Evolutionary conservation across 1,284 basidiomycete species (phyloP).

Genomic region (Heterobasidion annosum): DNA sequence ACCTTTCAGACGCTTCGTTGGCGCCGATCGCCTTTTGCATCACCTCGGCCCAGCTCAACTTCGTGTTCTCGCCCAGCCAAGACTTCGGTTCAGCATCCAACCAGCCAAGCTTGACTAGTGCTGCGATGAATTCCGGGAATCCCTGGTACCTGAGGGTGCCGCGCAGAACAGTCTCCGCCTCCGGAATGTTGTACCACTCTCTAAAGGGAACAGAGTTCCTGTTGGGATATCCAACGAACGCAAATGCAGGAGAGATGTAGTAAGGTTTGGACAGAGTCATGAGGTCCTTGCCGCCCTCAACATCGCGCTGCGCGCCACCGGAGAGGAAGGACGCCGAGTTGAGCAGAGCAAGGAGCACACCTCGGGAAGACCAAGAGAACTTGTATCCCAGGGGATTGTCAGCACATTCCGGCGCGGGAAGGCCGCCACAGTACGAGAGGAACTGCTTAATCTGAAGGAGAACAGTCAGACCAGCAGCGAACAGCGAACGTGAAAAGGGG

Average conservation of each 20-base stretch:
- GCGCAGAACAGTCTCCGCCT: conserved; percentile 87
- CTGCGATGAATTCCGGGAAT: conserved; percentile 95
- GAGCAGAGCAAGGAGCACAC: conserved; percentile 90
- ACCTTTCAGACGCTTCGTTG: conserved; percentile 65
- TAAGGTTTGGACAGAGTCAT: conserved; percentile 90
- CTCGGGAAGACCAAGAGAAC: conserved; percentile 98
- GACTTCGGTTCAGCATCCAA: conserved; percentile 71
- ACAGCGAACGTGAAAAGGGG: background rate
- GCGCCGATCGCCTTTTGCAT: conserved; percentile 76
- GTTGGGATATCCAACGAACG: conserved; percentile 97
- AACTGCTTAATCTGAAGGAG: conserved; percentile 76
- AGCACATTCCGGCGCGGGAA: conserved; percentile 85
- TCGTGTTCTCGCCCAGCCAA: conserved; percentile 58
- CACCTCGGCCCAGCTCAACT: conserved; percentile 75
- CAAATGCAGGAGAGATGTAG: conserved; percentile 93
- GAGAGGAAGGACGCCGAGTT: conserved; percentile 86
- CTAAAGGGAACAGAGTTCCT: conserved; percentile 89
- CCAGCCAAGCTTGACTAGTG: conserved; percentile 86
- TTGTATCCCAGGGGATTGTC: conserved; percentile 98
- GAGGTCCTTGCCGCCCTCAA: conserved; percentile 59
- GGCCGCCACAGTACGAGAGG: conserved; percentile 94
- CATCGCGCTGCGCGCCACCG: conserved; percentile 53
- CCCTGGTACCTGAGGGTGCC: conserved; percentile 96
- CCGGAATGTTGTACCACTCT: conserved; percentile 85
- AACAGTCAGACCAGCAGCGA: background rate